Base-by-base conservation (phyloP, 2,329 filamentous ascomycete species). In the Escovopsis sp. region DNA sequence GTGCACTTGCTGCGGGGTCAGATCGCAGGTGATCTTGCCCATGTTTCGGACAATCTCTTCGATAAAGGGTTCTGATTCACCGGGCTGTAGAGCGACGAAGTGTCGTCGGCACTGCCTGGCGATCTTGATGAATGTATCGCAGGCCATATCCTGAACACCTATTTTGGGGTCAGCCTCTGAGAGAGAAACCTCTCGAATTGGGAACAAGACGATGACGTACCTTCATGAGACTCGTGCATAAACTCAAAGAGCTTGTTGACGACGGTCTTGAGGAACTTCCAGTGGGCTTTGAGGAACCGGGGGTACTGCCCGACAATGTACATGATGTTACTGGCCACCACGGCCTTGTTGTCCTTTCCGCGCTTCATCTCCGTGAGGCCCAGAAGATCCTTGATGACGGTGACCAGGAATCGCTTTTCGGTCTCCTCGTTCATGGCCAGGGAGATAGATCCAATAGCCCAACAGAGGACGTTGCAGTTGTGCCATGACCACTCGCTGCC, bases 211-310 rank as follows among this genome's bases (percentile, higher is more conserved):
- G 29, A 12, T 20, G 34, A 60, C 25, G 53, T 63, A 80, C 84
- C 91, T 68, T 98, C 91, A 56, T 98, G 91, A 1, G 91, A 96
- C 64, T 98, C 91, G 61, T 98, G 91, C 91, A 98, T 98, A 59
- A 98, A 98, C 66, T 98, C 91, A 56, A 98, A 98, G 5, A 98
- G 74, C 69, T 98, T 98, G 67, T 98, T 98, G 56, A 98, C 91
- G 14, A 98, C 91, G 2, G 91, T 98, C 77, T 98, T 98, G 43
- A 98, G 70, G 66, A 98, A 98, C 62, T 98, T 98, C 91, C 91
- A 98, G 62, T 98, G 91, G 2, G 91, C 91, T 68, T 98, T 98
- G 54, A 98, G 68, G 67, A 98, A 98, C 15, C 91, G 84, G 32
- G 91, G 91, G 58, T 98, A 98, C 59, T 98, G 91, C 45, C 91